Evolutionary conservation across 352 stramenopile genomes (phyloP), one percentile per base, ranked within the genome.

Genomic region (Globisporangium apiculatum): DNA sequence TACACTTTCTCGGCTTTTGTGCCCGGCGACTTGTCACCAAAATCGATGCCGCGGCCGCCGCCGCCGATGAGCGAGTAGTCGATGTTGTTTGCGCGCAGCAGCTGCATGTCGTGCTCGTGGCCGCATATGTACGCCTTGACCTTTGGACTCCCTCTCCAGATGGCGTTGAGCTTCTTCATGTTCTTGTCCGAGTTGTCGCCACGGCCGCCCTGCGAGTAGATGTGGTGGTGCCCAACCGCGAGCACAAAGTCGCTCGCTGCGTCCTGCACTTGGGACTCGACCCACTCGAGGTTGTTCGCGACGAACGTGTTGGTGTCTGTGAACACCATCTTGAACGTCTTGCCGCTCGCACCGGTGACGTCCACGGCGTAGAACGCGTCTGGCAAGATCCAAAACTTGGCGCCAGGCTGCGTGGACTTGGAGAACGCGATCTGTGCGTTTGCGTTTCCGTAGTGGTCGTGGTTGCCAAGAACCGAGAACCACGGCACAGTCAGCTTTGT

Each of bases 21-120:
- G 24, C 24, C 55, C 9, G 62, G 65, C 1, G 54, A 67, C 11
- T 62, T 42, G 36, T 71, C 65, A 31, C 55, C 56, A 52, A 66
- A 57, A 50, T 73, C 62, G 42, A 74, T 66, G 15, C 60, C 63
- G 17, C 69, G 69, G 3, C 69, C 69, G 42, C 69, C 60, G 43
- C 69, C 69, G 35, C 69, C 69, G 51, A 76, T 66, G 57, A 71
- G 64, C 57, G 70, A 74, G 57, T 74, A 76, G 63, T 76, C 64
- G 45, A 60, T 67, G 35, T 52, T 42, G 17, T 63, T 54, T 3
- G 58, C 48, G 12, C 60, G 66, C 60, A 76, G 52, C 55, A 65
- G 66, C 63, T 76, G 69, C 66, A 76, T 72, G 60, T 76, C 69
- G 56, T 76, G 69, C 58, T 76, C 66, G 66, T 76, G 69, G 24